Evolutionary conservation across 2,329 filamentous ascomycete genomes (phyloP).

Genomic region (Mycosphaerella sp.): DNA sequence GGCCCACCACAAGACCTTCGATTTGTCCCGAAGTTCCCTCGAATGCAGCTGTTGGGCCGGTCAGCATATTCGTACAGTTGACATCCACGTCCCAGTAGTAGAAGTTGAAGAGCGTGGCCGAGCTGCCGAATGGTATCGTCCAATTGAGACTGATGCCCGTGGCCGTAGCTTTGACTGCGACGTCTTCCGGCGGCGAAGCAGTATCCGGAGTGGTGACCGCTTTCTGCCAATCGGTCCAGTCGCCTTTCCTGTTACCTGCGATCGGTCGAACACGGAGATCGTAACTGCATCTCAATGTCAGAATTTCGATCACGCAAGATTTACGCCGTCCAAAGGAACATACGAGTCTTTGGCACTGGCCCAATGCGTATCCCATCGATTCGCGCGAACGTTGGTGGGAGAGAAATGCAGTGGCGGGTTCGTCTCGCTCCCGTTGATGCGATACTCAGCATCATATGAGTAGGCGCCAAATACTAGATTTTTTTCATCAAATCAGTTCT

Average conservation of each 20-base stretch:
- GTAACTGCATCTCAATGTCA: neutral
- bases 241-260: conserved; percentile 6
- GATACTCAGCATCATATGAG: conserved; percentile 10
- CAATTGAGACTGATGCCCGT: conserved; percentile 1
- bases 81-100: conserved; percentile 5
- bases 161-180: neutral
- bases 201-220: neutral
- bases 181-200: neutral
- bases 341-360: neutral
- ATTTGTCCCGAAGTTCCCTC: neutral
- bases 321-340: neutral
- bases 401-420: neutral
- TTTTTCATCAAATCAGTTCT: no score
- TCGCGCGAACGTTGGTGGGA: neutral
- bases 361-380: conserved; percentile 3
- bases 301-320: neutral
- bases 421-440: neutral
- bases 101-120: neutral
- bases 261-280: neutral
- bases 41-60: neutral
- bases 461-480: conserved; percentile 12
- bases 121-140: neutral
- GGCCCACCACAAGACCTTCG: neutral
- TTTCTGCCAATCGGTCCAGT: conserved; percentile 1
- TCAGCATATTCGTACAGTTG: neutral